Percentiles rank a stretch among this genome's conserved stretches.
Evolutionary conservation across 2,329 filamentous ascomycete genomes (phyloP).

Genomic region (Orbilia javanica): DNA sequence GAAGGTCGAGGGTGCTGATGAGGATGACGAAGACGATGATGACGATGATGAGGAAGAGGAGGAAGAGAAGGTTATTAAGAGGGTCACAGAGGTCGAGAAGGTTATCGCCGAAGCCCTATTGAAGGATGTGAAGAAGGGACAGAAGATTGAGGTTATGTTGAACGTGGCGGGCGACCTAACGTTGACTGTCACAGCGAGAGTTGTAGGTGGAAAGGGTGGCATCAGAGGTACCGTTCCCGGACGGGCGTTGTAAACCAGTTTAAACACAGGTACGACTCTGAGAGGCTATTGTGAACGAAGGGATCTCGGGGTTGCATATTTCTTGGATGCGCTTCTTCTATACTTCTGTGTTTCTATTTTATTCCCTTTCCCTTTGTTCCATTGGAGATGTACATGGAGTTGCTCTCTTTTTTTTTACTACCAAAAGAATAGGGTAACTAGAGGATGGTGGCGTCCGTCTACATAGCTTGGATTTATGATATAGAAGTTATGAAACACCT

Average conservation of each 20-base stretch:
- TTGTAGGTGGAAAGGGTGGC: conserved; percentile 88
- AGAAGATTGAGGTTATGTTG: conserved; percentile 93
- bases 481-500: conserved; percentile 11
- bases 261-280: neutral
- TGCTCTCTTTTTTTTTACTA: conserved; percentile 29
- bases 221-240: conserved; percentile 71
- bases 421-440: conserved; percentile 34
- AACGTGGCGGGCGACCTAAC: conserved; percentile 84
- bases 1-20: conserved; percentile 72
- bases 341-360: conserved; percentile 35
- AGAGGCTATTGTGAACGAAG: neutral
- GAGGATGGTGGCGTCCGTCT: conserved; percentile 36
- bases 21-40: conserved; percentile 71
- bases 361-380: conserved; percentile 23
- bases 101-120: conserved; percentile 87
- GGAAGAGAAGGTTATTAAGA: conserved; percentile 85
- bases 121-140: conserved; percentile 84
- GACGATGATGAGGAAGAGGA: conserved; percentile 75
- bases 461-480: conserved; percentile 46
- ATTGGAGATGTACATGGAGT: conserved; percentile 43
- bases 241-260: neutral
- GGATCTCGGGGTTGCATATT: neutral
- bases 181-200: conserved; percentile 83
- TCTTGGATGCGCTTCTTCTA: conserved; percentile 8
- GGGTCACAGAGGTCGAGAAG: conserved; percentile 78